Evolutionary conservation across 2,329 filamentous ascomycete genomes (phyloP).

Genomic region (Septoria linicola): DNA sequence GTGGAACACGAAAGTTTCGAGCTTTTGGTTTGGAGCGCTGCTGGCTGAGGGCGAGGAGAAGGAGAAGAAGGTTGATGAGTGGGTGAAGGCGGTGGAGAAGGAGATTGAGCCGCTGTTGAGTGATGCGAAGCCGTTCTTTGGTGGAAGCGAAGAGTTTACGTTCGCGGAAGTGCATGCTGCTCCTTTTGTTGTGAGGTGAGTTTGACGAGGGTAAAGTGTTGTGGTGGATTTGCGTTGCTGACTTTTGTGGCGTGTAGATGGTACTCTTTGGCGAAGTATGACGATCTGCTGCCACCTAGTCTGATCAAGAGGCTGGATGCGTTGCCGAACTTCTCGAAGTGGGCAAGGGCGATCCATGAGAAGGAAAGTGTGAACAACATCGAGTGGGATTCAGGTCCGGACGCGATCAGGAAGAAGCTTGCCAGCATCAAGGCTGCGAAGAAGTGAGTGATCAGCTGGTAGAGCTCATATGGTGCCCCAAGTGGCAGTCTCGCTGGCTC

Average conservation of each 20-base stretch:
- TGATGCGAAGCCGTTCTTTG: constrained; percentile 48
- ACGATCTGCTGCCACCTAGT: constrained; percentile 53
- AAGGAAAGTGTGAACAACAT: constrained; percentile 63
- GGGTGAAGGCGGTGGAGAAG: constrained; percentile 60
- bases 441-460: not conserved
- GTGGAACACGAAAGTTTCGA: constrained; percentile 60
- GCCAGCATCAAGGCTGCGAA: constrained; percentile 35
- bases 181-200: constrained; percentile 62
- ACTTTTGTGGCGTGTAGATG: constrained; percentile 64
- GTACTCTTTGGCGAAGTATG: constrained; percentile 54
- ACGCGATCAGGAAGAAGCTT: constrained; percentile 46
- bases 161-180: constrained; percentile 70
- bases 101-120: constrained; percentile 71
- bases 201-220: no score
- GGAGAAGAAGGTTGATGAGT: constrained; percentile 49
- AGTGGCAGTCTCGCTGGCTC: no score
- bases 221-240: not conserved
- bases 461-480: no score
- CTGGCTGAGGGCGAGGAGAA: constrained; percentile 51
- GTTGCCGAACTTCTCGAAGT: constrained; percentile 55
- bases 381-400: constrained; percentile 48
- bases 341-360: constrained; percentile 31
- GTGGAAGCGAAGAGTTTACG: constrained; percentile 56
- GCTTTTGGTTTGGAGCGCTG: constrained; percentile 48
- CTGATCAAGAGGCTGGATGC: constrained; percentile 51